phyloP scores from a whole-genome alignment of 1,139 yeast species.

The Saccharomyces hybrid region DNA sequence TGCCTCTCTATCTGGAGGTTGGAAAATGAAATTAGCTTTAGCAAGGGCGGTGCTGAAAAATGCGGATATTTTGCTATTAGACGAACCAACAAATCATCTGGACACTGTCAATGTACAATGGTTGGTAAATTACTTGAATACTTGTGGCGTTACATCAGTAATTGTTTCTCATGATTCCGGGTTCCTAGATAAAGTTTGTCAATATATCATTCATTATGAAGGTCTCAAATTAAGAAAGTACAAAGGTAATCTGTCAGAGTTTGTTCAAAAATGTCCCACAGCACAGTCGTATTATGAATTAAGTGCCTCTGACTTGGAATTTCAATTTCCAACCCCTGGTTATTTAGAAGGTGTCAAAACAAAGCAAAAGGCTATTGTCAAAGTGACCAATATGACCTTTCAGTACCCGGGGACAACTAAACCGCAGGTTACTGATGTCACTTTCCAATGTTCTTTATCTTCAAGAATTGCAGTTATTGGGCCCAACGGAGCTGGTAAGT shows the following conservation, averaged over 20 bases:
- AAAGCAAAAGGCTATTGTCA: conserved; percentile 97
- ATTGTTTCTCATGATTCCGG: conserved; percentile 98
- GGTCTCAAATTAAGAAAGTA: conserved; percentile 98
- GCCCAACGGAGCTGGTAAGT: conserved; percentile 99
- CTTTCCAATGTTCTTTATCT: conserved; percentile 96
- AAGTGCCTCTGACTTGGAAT: conserved; percentile 93
- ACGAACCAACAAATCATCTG: conserved; percentile 98
- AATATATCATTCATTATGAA: conserved; percentile 98
- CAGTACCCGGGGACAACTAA: conserved; percentile 96
- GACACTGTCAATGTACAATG: conserved; percentile 97
- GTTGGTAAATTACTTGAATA: conserved; percentile 95
- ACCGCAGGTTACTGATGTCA: conserved; percentile 82
- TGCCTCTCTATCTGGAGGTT: conserved; percentile 93
- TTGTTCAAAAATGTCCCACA: conserved; percentile 95
- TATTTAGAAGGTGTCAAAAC: conserved; percentile 99
- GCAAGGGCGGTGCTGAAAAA: conserved; percentile 95
- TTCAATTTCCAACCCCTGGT: conserved; percentile 98
- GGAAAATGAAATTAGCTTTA: conserved; percentile 97
- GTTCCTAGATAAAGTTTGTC: conserved; percentile 92
- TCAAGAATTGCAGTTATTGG: conserved; percentile 99
- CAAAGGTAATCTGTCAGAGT: conserved; percentile 98
- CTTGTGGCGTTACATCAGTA: conserved; percentile 94
- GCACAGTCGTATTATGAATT: conserved; percentile 97
- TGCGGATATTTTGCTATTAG: conserved; percentile 90
- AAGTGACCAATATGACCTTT: conserved; percentile 92